Evolutionary conservation across 345 rosid genomes (phyloP).

Genomic region (Erodium maritimum): DNA sequence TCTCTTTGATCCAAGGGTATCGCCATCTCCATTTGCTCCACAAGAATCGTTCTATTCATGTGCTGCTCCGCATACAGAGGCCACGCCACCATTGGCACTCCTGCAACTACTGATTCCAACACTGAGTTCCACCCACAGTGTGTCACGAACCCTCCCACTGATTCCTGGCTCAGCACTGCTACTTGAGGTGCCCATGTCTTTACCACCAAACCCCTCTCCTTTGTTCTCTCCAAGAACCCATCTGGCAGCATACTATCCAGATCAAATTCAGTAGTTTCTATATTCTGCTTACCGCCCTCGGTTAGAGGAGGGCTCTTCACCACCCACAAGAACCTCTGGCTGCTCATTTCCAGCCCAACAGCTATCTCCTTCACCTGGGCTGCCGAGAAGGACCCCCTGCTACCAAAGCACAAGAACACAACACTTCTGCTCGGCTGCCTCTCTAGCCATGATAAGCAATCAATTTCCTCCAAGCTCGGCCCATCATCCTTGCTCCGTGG

Average conservation of each 20-base stretch:
- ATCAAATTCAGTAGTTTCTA: not conserved
- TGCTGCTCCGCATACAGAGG: slow-evolving; percentile 24
- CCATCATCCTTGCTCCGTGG: slow-evolving; percentile 7
- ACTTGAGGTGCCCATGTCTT: slow-evolving; percentile 23
- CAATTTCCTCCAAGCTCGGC: not conserved
- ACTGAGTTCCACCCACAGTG: slow-evolving; percentile 27
- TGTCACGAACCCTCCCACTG: slow-evolving; percentile 19
- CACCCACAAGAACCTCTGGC: slow-evolving; percentile 17
- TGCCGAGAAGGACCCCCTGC: slow-evolving; percentile 5
- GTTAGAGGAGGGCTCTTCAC: slow-evolving; percentile 9
- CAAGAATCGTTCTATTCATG: slow-evolving; percentile 13
- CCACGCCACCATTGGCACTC: slow-evolving; percentile 26
- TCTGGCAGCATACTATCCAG: slow-evolving; percentile 9
- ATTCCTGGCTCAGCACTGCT: slow-evolving; percentile 11
- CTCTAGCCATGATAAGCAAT: slow-evolving; percentile 14
- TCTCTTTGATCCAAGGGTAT: slow-evolving; percentile 1
- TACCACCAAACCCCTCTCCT: slow-evolving; percentile 12
- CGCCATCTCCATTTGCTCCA: slow-evolving; percentile 3
- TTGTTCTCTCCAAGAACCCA: slow-evolving; percentile 26
- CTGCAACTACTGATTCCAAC: slow-evolving; percentile 20
- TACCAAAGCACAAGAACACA: slow-evolving; percentile 18
- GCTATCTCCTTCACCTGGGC: slow-evolving; percentile 13
- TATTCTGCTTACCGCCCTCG: no score
- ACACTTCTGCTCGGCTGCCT: slow-evolving; percentile 16
- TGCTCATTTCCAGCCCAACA: slow-evolving; percentile 11